phyloP scores from a whole-genome alignment of 2,329 filamentous ascomycete species.

The Bipolaris zeicola region DNA sequence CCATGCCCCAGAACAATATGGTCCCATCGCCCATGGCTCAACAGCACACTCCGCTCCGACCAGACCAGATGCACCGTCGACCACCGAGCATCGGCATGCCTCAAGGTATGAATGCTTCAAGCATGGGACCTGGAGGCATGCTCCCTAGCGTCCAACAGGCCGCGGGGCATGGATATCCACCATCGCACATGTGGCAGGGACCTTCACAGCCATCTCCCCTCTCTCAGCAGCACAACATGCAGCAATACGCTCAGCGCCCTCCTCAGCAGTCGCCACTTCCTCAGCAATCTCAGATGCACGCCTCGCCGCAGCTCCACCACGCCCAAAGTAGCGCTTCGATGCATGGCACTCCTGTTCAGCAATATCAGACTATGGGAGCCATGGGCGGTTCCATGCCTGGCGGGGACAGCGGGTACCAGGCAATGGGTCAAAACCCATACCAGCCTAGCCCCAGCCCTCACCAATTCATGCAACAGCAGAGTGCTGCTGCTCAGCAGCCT shows the following conservation, averaged over 20 bases:
- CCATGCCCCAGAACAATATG: conserved; percentile 73
- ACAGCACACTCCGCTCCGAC: conserved; percentile 65
- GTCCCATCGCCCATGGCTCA: conserved; percentile 74
- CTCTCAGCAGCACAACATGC: conserved; percentile 53
- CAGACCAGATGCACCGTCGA: conserved; percentile 69
- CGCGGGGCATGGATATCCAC: conserved; percentile 53
- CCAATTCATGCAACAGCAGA: conserved; percentile 54
- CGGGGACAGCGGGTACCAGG: conserved; percentile 48
- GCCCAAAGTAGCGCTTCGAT: conserved; percentile 50
- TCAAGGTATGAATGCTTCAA: conserved; percentile 21
- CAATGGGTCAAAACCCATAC: conserved; percentile 57
- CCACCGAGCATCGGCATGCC: conserved; percentile 59
- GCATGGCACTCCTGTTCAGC: conserved; percentile 51
- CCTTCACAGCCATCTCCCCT: conserved; percentile 57
- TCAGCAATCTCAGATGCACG: conserved; percentile 57
- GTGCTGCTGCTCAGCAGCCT: conserved; percentile 53
- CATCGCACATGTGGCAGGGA: conserved; percentile 57
- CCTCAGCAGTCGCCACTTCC: conserved; percentile 52
- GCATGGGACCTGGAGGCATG: conserved; percentile 49
- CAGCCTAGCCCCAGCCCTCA: conserved; percentile 56
- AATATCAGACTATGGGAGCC: conserved; percentile 54
- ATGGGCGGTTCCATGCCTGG: conserved; percentile 43
- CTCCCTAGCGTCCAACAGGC: conserved; percentile 47
- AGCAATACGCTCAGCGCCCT: conserved; percentile 52
- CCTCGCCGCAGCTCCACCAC: conserved; percentile 56